Evolutionary conservation across 345 rosid genomes (phyloP).

Genomic region (Gossypium turneri): DNA sequence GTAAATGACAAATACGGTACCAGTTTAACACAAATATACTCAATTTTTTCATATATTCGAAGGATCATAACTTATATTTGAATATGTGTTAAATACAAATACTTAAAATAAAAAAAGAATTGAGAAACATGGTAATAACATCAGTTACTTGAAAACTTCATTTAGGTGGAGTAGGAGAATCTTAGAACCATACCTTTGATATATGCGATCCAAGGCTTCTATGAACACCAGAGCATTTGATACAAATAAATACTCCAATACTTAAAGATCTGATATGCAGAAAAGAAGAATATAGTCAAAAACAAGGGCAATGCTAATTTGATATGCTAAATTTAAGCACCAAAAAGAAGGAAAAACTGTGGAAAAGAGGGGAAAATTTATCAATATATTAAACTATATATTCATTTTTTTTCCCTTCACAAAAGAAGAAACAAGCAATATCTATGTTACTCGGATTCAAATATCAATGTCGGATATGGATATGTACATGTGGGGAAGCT

Average conservation of each 20-base stretch:
- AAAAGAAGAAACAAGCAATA: not conserved
- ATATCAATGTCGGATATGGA: not conserved
- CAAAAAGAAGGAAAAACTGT: not conserved
- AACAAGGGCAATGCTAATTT: slow-evolving; percentile 3
- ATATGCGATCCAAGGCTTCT: slow-evolving; percentile 98
- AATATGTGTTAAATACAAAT: not conserved
- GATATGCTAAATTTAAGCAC: not conserved
- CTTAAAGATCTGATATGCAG: slow-evolving; percentile 63
- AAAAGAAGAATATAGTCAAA: slow-evolving; percentile 24
- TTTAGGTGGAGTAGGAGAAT: not conserved
- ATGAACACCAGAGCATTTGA: slow-evolving; percentile 96
- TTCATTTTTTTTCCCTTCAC: not conserved
- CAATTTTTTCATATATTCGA: not conserved
- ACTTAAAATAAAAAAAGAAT: too few species aligned
- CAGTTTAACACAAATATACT: too few species aligned
- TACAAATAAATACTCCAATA: slow-evolving; percentile 85
- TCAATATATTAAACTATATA: not conserved
- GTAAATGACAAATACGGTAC: not conserved
- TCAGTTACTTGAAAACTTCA: not conserved
- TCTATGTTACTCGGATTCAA: not conserved
- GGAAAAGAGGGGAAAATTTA: not conserved
- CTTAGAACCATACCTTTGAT: slow-evolving; percentile 60
- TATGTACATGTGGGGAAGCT: not conserved
- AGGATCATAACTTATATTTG: not conserved
- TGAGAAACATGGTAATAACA: not conserved